Conservation (phyloP, 176 grass and related monocot genomes). For the Hyparrhenia diplandra region DNA sequence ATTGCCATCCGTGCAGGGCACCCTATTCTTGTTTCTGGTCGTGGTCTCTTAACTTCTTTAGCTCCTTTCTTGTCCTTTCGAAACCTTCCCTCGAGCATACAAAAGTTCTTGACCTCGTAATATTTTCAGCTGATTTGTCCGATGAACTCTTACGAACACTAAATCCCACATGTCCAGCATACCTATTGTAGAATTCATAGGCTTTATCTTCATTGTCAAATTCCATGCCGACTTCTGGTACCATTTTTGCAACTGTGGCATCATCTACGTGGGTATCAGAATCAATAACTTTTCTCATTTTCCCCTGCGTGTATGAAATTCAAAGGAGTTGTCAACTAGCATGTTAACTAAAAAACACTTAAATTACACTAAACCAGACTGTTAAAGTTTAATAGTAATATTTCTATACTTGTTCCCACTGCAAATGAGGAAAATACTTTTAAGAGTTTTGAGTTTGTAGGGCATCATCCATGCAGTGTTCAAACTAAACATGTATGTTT, state of each 20-base stretch:
- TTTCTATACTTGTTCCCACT: neutral
- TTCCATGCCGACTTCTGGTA: slow-evolving; percentile 66
- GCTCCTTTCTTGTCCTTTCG: slow-evolving; percentile 90
- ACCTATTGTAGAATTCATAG: slow-evolving; percentile 89
- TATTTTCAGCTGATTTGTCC: slow-evolving; percentile 76
- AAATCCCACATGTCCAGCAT: slow-evolving; percentile 81
- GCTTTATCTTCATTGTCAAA: slow-evolving; percentile 85
- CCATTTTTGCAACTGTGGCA: slow-evolving; percentile 48
- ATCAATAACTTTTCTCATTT: slow-evolving; percentile 80
- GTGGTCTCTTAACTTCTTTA: slow-evolving; percentile 80
- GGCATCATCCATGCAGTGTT: neutral
- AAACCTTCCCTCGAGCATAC: slow-evolving; percentile 96
- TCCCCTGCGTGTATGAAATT: slow-evolving; percentile 51
- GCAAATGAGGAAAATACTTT: neutral
- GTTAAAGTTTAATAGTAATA: neutral
- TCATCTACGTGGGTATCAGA: slow-evolving; percentile 54
- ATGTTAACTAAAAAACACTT: neutral
- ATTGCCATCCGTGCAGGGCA: slow-evolving; percentile 78
- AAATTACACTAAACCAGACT: slow-evolving; percentile 5
- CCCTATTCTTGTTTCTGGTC: slow-evolving; percentile 82
- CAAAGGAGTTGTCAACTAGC: neutral
- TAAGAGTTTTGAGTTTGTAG: neutral
- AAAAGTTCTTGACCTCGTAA: slow-evolving; percentile 89
- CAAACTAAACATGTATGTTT: neutral
- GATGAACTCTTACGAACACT: slow-evolving; percentile 91